Evolutionary conservation across 768 basidiomycete species (phyloP), one percentile per base, ranked within the genome.

Genomic region (Mycena crocata): DNA sequence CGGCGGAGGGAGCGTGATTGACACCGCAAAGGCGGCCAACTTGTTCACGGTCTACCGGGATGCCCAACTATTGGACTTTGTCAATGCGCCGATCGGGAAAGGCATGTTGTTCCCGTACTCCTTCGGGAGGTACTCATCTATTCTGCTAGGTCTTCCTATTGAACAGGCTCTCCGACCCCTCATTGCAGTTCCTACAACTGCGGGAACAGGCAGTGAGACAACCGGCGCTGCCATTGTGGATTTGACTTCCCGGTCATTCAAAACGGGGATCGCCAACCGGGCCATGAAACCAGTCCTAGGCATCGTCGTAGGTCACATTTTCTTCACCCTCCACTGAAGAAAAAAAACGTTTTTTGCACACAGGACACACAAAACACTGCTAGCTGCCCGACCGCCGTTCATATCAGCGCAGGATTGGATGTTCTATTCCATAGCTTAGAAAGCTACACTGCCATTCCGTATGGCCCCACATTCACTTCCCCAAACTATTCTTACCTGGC

Each of bases 341-440:
- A 26, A 50, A 61, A 10, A 26, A n/a, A 45, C 23, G 12, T 26
- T 5, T 15, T 52, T 3, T n/a, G 85, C 88, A 23, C 19, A 23
- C 60, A 85, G 84, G 97, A 99, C 74, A 92, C 95, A 2, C 84
- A 89, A 69, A 98, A 97, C 81, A 98, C 96, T 2, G 93, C 93
- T 68, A 89, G 88, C 8, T 98, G 97, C 76, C 93, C 97, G 4
- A 90, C 89, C n/a, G 90, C 91, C 56, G 91, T 99, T 13, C 95
- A 98, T 73, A 95, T 99, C 72, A 93, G 93, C 66, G 87, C 95
- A n/a, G 97, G 97, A 4, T 85, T 98, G 49, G 97, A 98, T 76
- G 96, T 98, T 2, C 81, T 99, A 35, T 98, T 98, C 87, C 97
- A 99, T 72, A 94, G 96, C 57, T 83, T 98, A 79, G 96, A 99